A percentile compares a stretch with the other conserved stretches of the same genome.
Conservation (phyloP, 2,329 filamentous ascomycete species). For the Elsinoe ampelina region DNA sequence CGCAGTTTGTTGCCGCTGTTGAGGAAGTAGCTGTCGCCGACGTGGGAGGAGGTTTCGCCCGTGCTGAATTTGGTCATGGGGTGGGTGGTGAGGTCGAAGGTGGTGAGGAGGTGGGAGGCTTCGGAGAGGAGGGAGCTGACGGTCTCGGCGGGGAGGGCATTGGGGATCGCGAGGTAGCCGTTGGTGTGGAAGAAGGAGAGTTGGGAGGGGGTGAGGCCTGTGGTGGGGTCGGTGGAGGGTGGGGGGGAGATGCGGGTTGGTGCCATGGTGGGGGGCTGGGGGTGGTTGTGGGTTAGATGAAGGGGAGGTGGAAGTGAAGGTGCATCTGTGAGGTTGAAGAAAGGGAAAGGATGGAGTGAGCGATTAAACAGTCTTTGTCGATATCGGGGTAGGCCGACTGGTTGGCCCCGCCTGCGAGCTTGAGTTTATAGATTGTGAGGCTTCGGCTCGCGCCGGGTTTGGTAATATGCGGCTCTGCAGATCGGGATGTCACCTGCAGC, state of each 20-base stretch:
- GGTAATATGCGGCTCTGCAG: neutral
- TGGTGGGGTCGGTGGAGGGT: conserved; percentile 18
- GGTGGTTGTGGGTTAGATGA: neutral
- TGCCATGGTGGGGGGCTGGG: conserved; percentile 17
- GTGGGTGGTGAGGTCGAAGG: conserved; percentile 71
- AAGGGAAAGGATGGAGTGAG: neutral
- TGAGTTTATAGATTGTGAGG: neutral
- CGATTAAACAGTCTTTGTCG: conserved; percentile 7
- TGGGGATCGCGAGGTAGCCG: conserved; percentile 81
- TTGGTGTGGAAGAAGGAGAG: conserved; percentile 64
- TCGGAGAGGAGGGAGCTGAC: conserved; percentile 62
- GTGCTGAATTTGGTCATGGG: conserved; percentile 93
- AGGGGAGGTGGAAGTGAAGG: neutral
- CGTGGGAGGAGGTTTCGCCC: conserved; percentile 63
- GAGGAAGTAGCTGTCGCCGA: conserved; percentile 93
- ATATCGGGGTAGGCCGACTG: conserved; percentile 5
- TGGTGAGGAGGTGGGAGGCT: conserved; percentile 62
- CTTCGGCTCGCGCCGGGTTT: conserved; percentile 1
- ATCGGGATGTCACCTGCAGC: neutral
- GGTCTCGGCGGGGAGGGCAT: conserved; percentile 59
- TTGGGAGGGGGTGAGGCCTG: conserved; percentile 62
- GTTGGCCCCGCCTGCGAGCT: neutral
- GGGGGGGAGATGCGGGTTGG: conserved; percentile 24
- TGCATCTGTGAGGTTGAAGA: neutral
- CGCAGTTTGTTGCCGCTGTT: conserved; percentile 81